Evolutionary conservation across 345 rosid species (phyloP), one percentile per base, ranked within the genome.

Genomic region (Eutrema heterophyllum): DNA sequence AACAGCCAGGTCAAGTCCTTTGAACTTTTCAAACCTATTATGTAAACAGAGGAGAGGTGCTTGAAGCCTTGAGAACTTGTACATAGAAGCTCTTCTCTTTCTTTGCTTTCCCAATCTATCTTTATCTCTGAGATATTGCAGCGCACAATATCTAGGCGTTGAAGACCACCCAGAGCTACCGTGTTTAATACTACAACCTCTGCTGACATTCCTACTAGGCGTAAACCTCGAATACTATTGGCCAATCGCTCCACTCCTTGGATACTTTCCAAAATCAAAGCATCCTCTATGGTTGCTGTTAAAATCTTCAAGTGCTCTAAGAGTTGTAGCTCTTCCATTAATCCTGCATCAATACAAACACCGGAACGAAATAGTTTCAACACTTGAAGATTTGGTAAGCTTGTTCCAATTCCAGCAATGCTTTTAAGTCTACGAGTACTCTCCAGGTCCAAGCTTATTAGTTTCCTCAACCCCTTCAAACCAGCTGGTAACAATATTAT

Each of bases 81-180:
- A 21, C 18, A 39, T 12, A 2, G 18, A 24, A 29, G 18, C 15
- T 24, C 35, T 6, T 10, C 4, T 6, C 4, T 4, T 39, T 21
- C 65, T 13, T 59, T 59, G 61, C 35, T 52, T 67, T 1, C 36
- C 35, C 45, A 53, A 52, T 36, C 61, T 7, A 52, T 36, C 35
- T 18, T 26, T 50, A 67, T 21, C 60, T 53, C 49, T 0, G 14
- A 52, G 24, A 67, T 67, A 0, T 21, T 7, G 54, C 24, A 67
- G 36, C 0, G 0, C n/a, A n/a, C n/a, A 11, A 64, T 48, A 1
- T 0, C 8, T 9, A 53, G 11, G 26, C 29, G 15, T 27, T 40
- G 62, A 26, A 68, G 72, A 68, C 72, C 38, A 9, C 50, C 0
- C 2, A 68, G 38, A 68, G 72, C 51, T 67, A 38, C 61, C n/a